Evolutionary conservation across 495 filamentous ascomycete genomes (phyloP).

Genomic region (Saxophila tyrrhenica): DNA sequence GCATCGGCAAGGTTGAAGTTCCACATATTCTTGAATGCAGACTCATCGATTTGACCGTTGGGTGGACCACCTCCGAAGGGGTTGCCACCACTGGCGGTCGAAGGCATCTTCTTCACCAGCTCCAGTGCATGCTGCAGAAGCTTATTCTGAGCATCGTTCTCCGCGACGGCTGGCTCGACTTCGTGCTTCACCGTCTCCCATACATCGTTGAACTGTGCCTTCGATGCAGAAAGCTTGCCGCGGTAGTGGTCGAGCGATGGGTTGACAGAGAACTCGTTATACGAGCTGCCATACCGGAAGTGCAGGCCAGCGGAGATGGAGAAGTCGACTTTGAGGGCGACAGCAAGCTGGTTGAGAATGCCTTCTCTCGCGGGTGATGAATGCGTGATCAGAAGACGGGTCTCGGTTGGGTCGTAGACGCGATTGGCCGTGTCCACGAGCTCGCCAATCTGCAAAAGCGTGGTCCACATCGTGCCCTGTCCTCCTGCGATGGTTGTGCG

Average conservation of each 20-base stretch:
- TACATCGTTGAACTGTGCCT: constrained; percentile 97
- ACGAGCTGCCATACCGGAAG: constrained; percentile 97
- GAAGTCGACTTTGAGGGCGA: constrained; percentile 96
- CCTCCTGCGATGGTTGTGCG: constrained; percentile 96
- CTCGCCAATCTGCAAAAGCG: constrained; percentile 95
- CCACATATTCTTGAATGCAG: constrained; percentile 99
- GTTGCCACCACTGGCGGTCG: constrained; percentile 84
- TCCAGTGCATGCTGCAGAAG: constrained; percentile 79
- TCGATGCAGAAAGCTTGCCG: constrained; percentile 97
- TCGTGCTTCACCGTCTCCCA: constrained; percentile 98
- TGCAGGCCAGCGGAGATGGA: constrained; percentile 95
- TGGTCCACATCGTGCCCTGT: constrained; percentile 99
- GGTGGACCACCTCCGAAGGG: constrained; percentile 82
- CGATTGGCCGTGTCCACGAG: constrained; percentile 95
- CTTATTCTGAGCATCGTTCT: constrained; percentile 86
- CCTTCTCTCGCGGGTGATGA: constrained; percentile 95
- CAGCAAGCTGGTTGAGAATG: constrained; percentile 93
- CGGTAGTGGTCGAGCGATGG: constrained; percentile 97
- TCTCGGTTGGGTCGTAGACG: constrained; percentile 96
- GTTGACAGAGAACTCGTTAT: constrained; percentile 99
- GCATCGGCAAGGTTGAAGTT: constrained; percentile 99
- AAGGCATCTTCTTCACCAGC: constrained; percentile 93
- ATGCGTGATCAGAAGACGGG: constrained; percentile 95
- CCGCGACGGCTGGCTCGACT: constrained; percentile 81
- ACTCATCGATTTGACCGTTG: constrained; percentile 89